phyloP scores from a whole-genome alignment of 352 stramenopile genomes.

The Globisporangium cystogenes region DNA sequence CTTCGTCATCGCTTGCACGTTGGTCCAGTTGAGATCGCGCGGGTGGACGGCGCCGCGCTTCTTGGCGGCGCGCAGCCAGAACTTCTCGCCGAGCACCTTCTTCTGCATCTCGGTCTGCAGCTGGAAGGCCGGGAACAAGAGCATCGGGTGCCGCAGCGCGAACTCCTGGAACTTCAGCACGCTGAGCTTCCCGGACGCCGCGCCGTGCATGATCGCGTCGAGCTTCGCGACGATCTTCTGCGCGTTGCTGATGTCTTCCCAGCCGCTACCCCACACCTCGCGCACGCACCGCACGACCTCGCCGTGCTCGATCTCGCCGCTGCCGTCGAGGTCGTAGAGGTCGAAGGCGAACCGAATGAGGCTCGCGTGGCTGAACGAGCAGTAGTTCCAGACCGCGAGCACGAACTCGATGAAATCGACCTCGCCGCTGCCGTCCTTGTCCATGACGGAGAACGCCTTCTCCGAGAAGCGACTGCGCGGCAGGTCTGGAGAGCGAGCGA shows the following conservation, averaged over 20 bases:
- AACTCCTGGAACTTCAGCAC: constrained; percentile 52
- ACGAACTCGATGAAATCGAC: constrained; percentile 77
- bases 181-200: constrained; percentile 25
- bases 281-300: constrained; percentile 43
- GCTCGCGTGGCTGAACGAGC: constrained; percentile 54
- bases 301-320: constrained; percentile 53
- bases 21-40: constrained; percentile 29
- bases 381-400: constrained; percentile 74
- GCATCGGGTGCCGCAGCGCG: constrained; percentile 44
- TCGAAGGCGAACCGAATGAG: constrained; percentile 71
- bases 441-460: constrained; percentile 71
- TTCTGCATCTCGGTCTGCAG: constrained; percentile 60
- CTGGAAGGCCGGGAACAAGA: constrained; percentile 66
- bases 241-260: constrained; percentile 42
- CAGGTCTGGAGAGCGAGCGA: constrained; percentile 25
- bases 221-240: constrained; percentile 59
- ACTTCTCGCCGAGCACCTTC: constrained; percentile 47
- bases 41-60: constrained; percentile 31
- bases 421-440: constrained; percentile 56
- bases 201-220: constrained; percentile 34
- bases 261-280: constrained; percentile 55
- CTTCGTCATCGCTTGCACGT: constrained; percentile 23
- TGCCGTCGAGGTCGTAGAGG: constrained; percentile 66
- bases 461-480: constrained; percentile 54
- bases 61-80: constrained; percentile 45